Conservation (phyloP, 352 stramenopile genomes). For the Phytophthora sp. region DNA sequence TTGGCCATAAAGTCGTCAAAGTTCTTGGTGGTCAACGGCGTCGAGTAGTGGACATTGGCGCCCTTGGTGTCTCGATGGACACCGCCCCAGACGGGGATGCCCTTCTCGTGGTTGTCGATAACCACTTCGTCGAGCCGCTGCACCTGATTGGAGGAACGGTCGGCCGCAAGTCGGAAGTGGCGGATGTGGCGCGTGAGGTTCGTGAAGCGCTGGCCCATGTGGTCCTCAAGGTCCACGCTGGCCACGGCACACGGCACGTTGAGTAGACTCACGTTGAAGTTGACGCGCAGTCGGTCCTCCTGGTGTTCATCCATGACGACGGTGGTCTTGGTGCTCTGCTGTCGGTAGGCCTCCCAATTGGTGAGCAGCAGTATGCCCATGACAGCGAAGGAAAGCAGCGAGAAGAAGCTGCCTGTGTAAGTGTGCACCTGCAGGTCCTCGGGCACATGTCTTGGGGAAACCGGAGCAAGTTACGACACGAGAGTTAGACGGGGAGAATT, state of each 20-base stretch:
- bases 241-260: conserved; percentile 72
- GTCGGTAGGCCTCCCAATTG: conserved; percentile 64
- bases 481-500: conserved; percentile 12
- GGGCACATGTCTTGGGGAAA: conserved; percentile 63
- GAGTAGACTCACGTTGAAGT: conserved; percentile 86
- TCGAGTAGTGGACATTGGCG: conserved; percentile 73
- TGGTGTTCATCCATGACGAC: conserved; percentile 79
- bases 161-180: conserved; percentile 65
- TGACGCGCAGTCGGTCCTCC: conserved; percentile 83
- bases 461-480: conserved; percentile 17
- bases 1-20: conserved; percentile 86
- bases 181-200: conserved; percentile 86
- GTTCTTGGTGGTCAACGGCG: conserved; percentile 61
- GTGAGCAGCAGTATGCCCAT: conserved; percentile 63
- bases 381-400: conserved; percentile 61
- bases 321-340: conserved; percentile 52
- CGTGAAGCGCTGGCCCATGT: conserved; percentile 76
- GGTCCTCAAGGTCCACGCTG: conserved; percentile 81
- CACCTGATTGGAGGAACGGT: conserved; percentile 35
- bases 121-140: conserved; percentile 71
- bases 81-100: conserved; percentile 69
- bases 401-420: conserved; percentile 67
- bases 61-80: conserved; percentile 52
- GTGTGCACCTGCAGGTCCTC: conserved; percentile 76
- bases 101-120: conserved; percentile 68